These are phyloP conservation scores for Emergomyces orientalis DNA, from an alignment of 2,329 filamentous ascomycete species.

Conservation along the genomic window DNA sequence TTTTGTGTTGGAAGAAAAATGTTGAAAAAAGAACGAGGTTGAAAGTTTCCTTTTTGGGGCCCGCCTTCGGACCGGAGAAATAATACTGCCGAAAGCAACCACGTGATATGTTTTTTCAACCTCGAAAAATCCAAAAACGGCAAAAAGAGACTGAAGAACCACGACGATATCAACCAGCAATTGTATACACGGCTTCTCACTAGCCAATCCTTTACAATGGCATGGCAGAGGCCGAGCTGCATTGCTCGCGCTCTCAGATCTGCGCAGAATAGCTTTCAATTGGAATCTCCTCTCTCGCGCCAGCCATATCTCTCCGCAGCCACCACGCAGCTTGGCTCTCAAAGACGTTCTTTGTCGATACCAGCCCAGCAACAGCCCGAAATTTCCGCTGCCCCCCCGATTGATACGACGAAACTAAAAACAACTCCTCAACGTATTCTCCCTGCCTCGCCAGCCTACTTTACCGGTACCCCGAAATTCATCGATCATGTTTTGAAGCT, in stretches of 20 bases:
- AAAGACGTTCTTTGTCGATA: conserved; percentile 17
- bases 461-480: conserved; percentile 75
- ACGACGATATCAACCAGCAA: background rate
- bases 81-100: background rate
- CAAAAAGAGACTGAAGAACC: background rate
- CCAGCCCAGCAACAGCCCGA: conserved; percentile 7
- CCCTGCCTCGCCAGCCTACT: conserved; percentile 86
- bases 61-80: conserved; percentile 1
- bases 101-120: conserved; percentile 8
- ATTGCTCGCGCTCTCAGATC: conserved; percentile 29
- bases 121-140: conserved; percentile 8
- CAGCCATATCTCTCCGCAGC: conserved; percentile 13
- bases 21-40: conserved; percentile 13
- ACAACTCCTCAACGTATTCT: conserved; percentile 59
- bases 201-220: conserved; percentile 22
- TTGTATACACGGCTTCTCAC: background rate
- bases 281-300: conserved; percentile 32
- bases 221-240: conserved; percentile 30
- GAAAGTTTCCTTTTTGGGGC: conserved; percentile 14
- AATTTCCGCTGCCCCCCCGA: conserved; percentile 25
- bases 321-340: conserved; percentile 11
- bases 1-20: conserved; percentile 9
- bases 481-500: conserved; percentile 74
- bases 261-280: conserved; percentile 23
- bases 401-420: conserved; percentile 23